Evolutionary conservation across 2,329 filamentous ascomycete genomes (phyloP).

Genomic region (Alternaria gansuensis): DNA sequence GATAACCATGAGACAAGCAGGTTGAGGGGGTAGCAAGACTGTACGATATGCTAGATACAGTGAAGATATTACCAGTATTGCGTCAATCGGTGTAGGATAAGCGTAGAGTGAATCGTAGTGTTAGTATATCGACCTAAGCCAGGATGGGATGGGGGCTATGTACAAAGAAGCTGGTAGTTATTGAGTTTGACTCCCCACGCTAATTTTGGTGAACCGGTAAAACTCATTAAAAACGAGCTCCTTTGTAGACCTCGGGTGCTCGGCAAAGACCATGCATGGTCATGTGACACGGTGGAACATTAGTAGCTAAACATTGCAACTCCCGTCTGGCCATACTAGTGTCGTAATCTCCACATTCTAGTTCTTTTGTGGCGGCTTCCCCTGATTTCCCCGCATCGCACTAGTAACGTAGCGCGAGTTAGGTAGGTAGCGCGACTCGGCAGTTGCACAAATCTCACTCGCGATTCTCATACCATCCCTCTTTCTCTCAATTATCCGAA

Average conservation of each 20-base stretch:
- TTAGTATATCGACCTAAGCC: no score
- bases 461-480: background rate
- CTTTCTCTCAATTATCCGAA: background rate
- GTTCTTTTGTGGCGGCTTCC: slow-evolving; percentile 1
- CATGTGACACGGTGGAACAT: background rate
- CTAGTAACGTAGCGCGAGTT: slow-evolving; percentile 8
- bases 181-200: no score
- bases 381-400: slow-evolving; percentile 22
- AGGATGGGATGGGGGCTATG: no score
- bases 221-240: no score
- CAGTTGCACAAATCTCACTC: slow-evolving; percentile 16
- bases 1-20: background rate
- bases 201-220: no score
- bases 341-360: slow-evolving; percentile 3
- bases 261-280: no score
- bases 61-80: background rate
- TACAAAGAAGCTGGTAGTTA: no score
- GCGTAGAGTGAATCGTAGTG: no score
- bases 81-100: no score
- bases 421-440: slow-evolving; percentile 15
- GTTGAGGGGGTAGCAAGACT: no score
- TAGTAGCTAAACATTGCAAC: background rate
- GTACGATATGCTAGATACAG: background rate
- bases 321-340: background rate
- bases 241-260: no score